phyloP scores from a whole-genome alignment of 768 basidiomycete species.

The Serendipita sp. region DNA sequence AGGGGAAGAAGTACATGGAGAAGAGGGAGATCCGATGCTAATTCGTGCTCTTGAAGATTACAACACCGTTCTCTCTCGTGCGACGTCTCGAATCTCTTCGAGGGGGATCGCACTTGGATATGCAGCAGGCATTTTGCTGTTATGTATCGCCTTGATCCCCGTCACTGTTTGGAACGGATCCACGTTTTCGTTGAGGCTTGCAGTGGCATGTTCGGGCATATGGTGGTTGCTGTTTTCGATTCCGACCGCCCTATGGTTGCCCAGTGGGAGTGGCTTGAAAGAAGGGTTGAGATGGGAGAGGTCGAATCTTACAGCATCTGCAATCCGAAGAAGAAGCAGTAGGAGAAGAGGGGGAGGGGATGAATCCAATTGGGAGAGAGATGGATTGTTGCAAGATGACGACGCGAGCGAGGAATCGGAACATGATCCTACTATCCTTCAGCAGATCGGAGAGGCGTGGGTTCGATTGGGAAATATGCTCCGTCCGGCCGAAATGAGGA shows the following conservation, averaged over 20 bases:
- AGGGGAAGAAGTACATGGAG: too few relatives aligned
- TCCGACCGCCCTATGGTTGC: slow-evolving; percentile 63
- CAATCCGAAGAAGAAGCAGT: neutral
- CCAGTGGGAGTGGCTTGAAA: slow-evolving; percentile 21
- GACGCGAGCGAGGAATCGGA: slow-evolving; percentile 8
- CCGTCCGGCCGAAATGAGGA: slow-evolving; percentile 50
- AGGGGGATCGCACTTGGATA: slow-evolving; percentile 80
- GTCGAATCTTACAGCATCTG: neutral
- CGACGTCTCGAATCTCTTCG: slow-evolving; percentile 71
- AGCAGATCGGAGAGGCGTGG: slow-evolving; percentile 60
- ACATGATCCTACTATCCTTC: slow-evolving; percentile 28
- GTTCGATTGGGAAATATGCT: slow-evolving; percentile 59
- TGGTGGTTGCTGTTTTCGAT: slow-evolving; percentile 82
- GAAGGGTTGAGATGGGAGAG: slow-evolving; percentile 5
- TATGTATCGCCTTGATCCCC: slow-evolving; percentile 63
- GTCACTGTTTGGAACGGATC: slow-evolving; percentile 58
- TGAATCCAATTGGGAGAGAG: too few relatives aligned
- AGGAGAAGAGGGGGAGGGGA: too few relatives aligned
- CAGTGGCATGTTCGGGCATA: slow-evolving; percentile 67
- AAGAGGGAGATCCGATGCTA: neutral
- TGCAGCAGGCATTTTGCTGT: slow-evolving; percentile 58
- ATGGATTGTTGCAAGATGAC: neutral
- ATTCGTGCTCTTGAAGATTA: slow-evolving; percentile 27
- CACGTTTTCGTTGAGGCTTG: slow-evolving; percentile 62
- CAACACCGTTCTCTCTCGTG: slow-evolving; percentile 43